A percentile compares a stretch with the other conserved stretches of the same genome.
phyloP scores from a whole-genome alignment of 2,329 filamentous ascomycete species.

The Penicillium sp. region DNA sequence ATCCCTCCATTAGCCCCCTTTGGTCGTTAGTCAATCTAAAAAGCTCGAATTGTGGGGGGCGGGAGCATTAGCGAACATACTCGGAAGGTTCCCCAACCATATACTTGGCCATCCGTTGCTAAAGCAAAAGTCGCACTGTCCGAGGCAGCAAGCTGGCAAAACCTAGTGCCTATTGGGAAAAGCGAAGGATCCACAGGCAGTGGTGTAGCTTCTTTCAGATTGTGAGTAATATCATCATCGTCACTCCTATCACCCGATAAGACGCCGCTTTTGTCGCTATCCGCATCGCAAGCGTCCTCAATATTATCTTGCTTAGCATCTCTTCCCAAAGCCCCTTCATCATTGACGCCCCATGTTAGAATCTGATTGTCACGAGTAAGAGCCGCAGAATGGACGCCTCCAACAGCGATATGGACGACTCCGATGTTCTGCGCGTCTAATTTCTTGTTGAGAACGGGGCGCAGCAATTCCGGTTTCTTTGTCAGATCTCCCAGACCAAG shows the following conservation, averaged over 20 bases:
- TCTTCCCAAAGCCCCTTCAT: conserved; percentile 4
- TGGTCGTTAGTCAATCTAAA: neutral
- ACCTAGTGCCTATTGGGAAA: neutral
- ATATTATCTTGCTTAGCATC: neutral
- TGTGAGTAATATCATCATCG: neutral
- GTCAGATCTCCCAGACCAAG: conserved; percentile 1
- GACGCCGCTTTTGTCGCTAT: neutral
- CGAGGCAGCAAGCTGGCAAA: conserved; percentile 1
- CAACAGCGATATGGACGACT: neutral
- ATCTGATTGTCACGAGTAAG: conserved; percentile 2
- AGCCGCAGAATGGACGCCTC: conserved; percentile 1
- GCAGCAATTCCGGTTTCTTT: neutral
- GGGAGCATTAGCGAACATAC: neutral
- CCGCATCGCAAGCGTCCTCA: neutral
- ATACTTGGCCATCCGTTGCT: neutral
- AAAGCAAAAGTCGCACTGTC: conserved; percentile 3
- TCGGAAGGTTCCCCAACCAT: conserved; percentile 5
- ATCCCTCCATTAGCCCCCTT: neutral
- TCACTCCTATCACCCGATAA: neutral
- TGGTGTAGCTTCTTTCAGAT: conserved; percentile 3
- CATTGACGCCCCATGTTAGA: conserved; percentile 4
- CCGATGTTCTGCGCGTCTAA: neutral
- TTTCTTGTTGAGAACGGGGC: conserved; percentile 1
- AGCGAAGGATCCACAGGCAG: neutral
- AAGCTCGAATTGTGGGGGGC: neutral